These are phyloP conservation scores for Apiotrichum gracile DNA, from an alignment of 1,284 basidiomycete genomes.

Conservation along the genomic window DNA sequence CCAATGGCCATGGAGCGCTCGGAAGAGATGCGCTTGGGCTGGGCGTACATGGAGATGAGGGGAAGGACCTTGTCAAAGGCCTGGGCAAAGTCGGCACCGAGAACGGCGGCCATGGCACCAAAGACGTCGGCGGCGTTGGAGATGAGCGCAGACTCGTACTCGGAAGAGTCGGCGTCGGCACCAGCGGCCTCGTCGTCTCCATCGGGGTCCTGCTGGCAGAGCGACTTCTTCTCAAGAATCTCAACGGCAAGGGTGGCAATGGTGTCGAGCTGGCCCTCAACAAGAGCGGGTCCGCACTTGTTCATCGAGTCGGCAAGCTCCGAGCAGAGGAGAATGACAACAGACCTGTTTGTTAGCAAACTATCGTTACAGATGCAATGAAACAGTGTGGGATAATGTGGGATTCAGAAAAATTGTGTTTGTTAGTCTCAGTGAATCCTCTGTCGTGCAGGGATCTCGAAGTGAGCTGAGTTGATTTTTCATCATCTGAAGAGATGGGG, in stretches of 20 bases:
- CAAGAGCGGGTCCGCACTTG: slow-evolving; percentile 79
- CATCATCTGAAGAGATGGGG: slow-evolving; percentile 53
- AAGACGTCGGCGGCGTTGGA: slow-evolving; percentile 93
- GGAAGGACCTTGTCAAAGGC: slow-evolving; percentile 84
- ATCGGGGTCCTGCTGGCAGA: slow-evolving; percentile 94
- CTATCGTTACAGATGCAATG: slow-evolving; percentile 1
- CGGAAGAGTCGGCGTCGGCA: slow-evolving; percentile 62
- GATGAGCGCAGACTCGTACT: slow-evolving; percentile 94
- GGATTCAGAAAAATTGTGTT: slow-evolving; percentile 35
- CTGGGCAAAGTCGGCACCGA: slow-evolving; percentile 78
- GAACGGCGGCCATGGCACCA: slow-evolving; percentile 75
- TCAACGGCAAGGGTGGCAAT: slow-evolving; percentile 73
- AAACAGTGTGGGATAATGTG: background rate
- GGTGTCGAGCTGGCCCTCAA: slow-evolving; percentile 65
- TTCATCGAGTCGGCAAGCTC: slow-evolving; percentile 84
- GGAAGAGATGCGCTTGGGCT: slow-evolving; percentile 75
- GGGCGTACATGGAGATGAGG: slow-evolving; percentile 86
- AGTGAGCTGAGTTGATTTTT: slow-evolving; percentile 78
- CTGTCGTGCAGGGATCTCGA: slow-evolving; percentile 52
- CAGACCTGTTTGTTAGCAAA: slow-evolving; percentile 56
- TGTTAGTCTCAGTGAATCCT: slow-evolving; percentile 58
- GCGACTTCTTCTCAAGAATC: slow-evolving; percentile 84
- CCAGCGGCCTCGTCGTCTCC: slow-evolving; percentile 83
- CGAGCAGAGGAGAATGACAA: slow-evolving; percentile 78
- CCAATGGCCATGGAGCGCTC: slow-evolving; percentile 93